These are phyloP conservation scores for Euphorbia pulcherrima DNA, from an alignment of 345 rosid genomes.

Conservation along the genomic window DNA sequence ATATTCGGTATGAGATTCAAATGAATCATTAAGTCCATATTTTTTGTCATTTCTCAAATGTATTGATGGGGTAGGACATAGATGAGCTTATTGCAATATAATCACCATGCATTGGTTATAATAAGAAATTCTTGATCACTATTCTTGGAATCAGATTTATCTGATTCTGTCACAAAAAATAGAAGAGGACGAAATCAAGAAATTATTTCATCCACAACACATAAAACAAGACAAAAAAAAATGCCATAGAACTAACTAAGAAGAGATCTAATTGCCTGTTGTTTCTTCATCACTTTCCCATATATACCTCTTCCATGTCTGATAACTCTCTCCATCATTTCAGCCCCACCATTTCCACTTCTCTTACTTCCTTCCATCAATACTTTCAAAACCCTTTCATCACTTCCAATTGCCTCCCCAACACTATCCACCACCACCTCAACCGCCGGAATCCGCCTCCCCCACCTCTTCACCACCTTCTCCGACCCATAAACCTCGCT, in stretches of 20 bases:
- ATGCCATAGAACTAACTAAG: constrained; percentile 6
- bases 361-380: constrained; percentile 42
- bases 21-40: no score
- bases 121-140: no score
- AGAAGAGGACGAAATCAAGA: no score
- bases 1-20: no score
- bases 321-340: constrained; percentile 49
- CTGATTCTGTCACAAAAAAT: no score
- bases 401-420: constrained; percentile 54
- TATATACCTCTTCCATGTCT: constrained; percentile 59
- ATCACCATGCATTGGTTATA: no score
- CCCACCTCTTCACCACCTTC: constrained; percentile 58
- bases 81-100: no score
- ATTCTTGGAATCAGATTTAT: no score
- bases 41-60: no score
- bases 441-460: constrained; percentile 53
- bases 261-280: constrained; percentile 60
- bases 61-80: no score
- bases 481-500: constrained; percentile 50
- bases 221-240: no score
- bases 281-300: constrained; percentile 71
- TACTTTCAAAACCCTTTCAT: constrained; percentile 57
- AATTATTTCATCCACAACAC: constrained; percentile 11
- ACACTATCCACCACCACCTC: constrained; percentile 54
- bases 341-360: constrained; percentile 26